Base-by-base conservation (phyloP, 2,329 filamentous ascomycete genomes). In the Bipolaris oryzae region DNA sequence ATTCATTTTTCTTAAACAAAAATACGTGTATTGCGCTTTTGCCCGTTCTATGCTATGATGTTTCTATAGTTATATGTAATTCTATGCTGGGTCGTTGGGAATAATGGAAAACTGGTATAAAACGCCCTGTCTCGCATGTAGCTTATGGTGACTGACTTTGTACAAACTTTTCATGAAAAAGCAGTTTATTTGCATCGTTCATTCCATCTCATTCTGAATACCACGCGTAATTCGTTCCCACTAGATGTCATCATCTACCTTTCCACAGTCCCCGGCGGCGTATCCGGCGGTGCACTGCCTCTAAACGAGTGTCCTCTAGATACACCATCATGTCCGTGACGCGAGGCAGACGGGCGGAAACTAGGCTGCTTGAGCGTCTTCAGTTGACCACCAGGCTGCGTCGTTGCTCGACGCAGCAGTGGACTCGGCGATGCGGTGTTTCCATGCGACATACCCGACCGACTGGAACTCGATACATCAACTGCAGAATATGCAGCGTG, bases 321-420 rank as follows among this genome's bases (percentile, higher is more conserved):
- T 20, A 13, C 10, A 15, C n/a, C 16, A 15, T 47, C 18, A 1
- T 35, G 63, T 66, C 0, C 57, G 57, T 7, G 68, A 64, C 16
- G 64, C 60, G 5, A 65, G 2, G 13, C 21, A 7, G 15, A n/a
- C 11, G 3, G 21, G 15, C 7, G 21, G 11, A 57, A 53, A 16
- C 18, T 67, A 23, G 61, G 68, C 16, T 63, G 68, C 1, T 58
- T 63, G 16, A 63, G 38, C 16, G 66, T 71, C 15, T 57, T 66
- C 2, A 63, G 66, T 31, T 71, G 68, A 10, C 64, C 47, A 11
- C 57, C 62, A 31, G 69, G 70, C 49, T 73, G 69, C 16, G 67
- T 71, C 4, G 70, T 76, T 3, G 72, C 74, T 11, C 72, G 62
- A 39, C 74, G 61, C 1, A 76, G 53, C 37, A 76, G 55, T 35